Base-by-base conservation (phyloP, 1,284 basidiomycete species). In the Pyrrhoderma lamaoense region DNA sequence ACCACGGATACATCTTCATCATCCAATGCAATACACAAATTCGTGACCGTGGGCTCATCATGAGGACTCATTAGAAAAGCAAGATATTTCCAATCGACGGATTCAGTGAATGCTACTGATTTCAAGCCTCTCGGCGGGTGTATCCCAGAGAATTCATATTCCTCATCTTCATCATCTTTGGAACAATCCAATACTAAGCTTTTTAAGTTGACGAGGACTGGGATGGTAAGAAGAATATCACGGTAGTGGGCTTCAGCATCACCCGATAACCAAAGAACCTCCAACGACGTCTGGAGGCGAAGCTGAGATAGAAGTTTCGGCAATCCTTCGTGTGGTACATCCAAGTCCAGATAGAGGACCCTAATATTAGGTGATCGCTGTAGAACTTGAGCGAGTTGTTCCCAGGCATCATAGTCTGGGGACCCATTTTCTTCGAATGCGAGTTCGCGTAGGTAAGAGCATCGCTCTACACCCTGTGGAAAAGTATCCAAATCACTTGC, bases 141-240 rank as follows among this genome's bases (percentile, higher is more conserved):
- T n/a, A 44, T 7, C 9, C 13, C n/a, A n/a, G 21, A 21, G 18
- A 44, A 42, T 21, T 23, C 3, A 2, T 35, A 18, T 25, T 16
- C 18, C 2, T 23, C 34, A 13, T 8, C 11, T 11, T 9, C 8
- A 9, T 37, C 18, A 14, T 14, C 16, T 18, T 14, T 8, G 8
- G 27, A 19, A 21, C n/a, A 37, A 25, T 51, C 42, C 35, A 51
- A 11, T 19, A 51, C 43, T 43, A 51, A 45, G 27, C 43, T 51
- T 21, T 45, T 45, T 2, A 51, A 23, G 31, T 16, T 37, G 9
- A 7, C 35, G 8, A 45, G 16, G 14, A 19, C 18, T 38, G 49
- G 39, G 9, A 51, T 16, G 2, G 36, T 13, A 4, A 44, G 11
- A 18, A 22, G 16, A 25, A 45, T 25, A 13, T 51, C 43, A 9